Percentiles rank a stretch among this genome's conserved stretches.
Evolutionary conservation across 768 basidiomycete genomes (phyloP).

Genomic region (Zangia roseola): DNA sequence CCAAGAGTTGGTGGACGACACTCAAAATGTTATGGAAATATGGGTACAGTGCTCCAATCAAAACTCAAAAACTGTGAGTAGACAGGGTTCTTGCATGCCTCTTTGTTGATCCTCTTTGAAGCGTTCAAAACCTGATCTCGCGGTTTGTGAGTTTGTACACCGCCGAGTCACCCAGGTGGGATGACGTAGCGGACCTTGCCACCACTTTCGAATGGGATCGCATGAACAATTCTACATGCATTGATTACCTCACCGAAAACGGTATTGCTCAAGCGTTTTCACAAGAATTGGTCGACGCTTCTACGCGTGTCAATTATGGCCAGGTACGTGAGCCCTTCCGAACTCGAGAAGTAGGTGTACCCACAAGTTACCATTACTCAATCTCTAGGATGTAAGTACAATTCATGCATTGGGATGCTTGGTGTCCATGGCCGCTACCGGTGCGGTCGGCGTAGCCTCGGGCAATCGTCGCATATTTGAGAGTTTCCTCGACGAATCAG

Average conservation of each 20-base stretch:
- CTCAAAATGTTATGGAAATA: constrained; percentile 77
- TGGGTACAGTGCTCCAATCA: constrained; percentile 59
- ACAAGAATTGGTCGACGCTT: constrained; percentile 74
- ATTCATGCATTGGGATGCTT: constrained; percentile 80
- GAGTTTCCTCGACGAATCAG: constrained; percentile 67
- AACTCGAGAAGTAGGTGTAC: neutral
- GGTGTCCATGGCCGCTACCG: constrained; percentile 67
- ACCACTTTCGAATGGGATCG: constrained; percentile 48
- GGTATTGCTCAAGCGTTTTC: constrained; percentile 60
- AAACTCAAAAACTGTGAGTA: constrained; percentile 54
- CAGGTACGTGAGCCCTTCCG: constrained; percentile 43
- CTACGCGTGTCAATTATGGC: constrained; percentile 83
- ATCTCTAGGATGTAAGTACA: constrained; percentile 53
- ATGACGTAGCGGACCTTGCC: constrained; percentile 59
- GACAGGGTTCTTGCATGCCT: neutral
- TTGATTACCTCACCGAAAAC: constrained; percentile 53
- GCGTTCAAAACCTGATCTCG: constrained; percentile 55
- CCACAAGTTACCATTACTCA: neutral
- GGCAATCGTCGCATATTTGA: constrained; percentile 90
- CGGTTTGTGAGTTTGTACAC: constrained; percentile 57
- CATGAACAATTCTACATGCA: constrained; percentile 49
- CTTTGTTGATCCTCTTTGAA: constrained; percentile 23
- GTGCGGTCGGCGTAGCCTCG: constrained; percentile 64
- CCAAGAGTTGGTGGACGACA: constrained; percentile 64
- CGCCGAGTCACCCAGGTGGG: constrained; percentile 55